phyloP scores from a whole-genome alignment of 73 alveolate genomes.

The Halteria grandinella region DNA sequence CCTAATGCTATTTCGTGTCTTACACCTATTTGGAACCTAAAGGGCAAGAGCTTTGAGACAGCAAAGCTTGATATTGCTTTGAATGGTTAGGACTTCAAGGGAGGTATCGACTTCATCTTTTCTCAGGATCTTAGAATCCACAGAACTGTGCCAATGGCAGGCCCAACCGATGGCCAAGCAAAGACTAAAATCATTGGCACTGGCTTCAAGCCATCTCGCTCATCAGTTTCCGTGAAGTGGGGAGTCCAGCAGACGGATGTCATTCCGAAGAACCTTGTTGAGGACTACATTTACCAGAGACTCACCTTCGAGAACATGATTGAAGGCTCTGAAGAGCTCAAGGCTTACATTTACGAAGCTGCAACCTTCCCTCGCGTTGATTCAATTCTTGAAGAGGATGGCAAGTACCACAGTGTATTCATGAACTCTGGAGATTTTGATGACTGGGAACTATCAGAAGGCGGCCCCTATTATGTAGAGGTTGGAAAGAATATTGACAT shows the following conservation, averaged over 20 bases:
- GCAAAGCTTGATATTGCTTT: conserved; percentile 78
- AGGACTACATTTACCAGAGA: conserved; percentile 45
- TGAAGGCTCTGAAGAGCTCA: conserved; percentile 51
- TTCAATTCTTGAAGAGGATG: conserved; percentile 17
- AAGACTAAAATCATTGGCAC: conserved; percentile 81
- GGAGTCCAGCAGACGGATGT: conserved; percentile 77
- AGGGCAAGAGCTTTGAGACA: conserved; percentile 40
- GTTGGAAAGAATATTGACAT: conserved; percentile 62
- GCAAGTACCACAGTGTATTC: conserved; percentile 34
- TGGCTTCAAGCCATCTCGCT: conserved; percentile 80
- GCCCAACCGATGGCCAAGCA: conserved; percentile 90
- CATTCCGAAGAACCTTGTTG: conserved; percentile 41
- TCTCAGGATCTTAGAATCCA: conserved; percentile 76
- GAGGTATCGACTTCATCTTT: conserved; percentile 74
- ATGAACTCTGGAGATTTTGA: conserved; percentile 28
- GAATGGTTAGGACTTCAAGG: conserved; percentile 86
- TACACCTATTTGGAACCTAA: conserved; percentile 76
- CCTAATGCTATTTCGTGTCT: conserved; percentile 79
- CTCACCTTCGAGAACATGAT: conserved; percentile 42
- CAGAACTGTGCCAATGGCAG: conserved; percentile 82
- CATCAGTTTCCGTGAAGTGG: conserved; percentile 87
- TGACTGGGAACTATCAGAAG: conserved; percentile 66
- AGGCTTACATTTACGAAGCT: conserved; percentile 48
- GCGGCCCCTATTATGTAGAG: conserved; percentile 78
- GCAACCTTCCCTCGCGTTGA: conserved; percentile 39